Evolutionary conservation across 2,329 filamentous ascomycete species (phyloP).

Genomic region (Nigrospora osmanthi): DNA sequence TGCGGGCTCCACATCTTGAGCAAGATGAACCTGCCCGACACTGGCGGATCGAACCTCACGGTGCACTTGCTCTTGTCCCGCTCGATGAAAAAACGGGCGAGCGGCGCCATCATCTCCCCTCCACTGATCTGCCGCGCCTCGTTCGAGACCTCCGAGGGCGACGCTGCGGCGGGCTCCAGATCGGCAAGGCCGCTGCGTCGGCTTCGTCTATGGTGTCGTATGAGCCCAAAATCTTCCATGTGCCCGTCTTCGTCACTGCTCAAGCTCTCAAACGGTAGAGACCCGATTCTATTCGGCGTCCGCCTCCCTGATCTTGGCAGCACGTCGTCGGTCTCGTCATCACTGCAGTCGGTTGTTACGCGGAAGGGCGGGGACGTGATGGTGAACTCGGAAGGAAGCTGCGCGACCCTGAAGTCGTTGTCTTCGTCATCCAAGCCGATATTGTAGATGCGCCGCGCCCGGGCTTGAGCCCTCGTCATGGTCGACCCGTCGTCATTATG

Average conservation of each 20-base stretch:
- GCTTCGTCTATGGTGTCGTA: conserved; percentile 15
- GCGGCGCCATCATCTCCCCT: conserved; percentile 58
- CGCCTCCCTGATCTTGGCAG: conserved; percentile 23
- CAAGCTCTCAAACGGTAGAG: conserved; percentile 46
- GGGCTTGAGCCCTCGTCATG: conserved; percentile 33
- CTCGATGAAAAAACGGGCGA: conserved; percentile 78
- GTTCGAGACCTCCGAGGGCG: conserved; percentile 44
- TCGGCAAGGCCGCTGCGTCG: conserved; percentile 26
- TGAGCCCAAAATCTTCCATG: conserved; percentile 23
- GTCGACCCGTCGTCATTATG: conserved; percentile 44
- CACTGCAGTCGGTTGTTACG: conserved; percentile 52
- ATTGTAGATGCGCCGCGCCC: conserved; percentile 36
- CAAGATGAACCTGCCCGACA: conserved; percentile 75
- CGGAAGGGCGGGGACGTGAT: conserved; percentile 39
- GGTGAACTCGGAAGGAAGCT: conserved; percentile 50
- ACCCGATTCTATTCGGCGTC: conserved; percentile 43
- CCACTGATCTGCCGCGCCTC: conserved; percentile 49
- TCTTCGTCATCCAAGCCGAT: conserved; percentile 33
- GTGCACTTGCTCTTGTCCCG: conserved; percentile 77
- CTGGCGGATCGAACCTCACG: conserved; percentile 75
- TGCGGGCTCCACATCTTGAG: conserved; percentile 85
- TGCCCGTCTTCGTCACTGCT: conserved; percentile 29
- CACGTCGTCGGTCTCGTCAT: conserved; percentile 43
- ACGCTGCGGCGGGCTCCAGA: conserved; percentile 27
- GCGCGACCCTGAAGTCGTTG: conserved; percentile 38